Conservation (phyloP, 176 grass and related monocot species). For the Guadua angustifolia region DNA sequence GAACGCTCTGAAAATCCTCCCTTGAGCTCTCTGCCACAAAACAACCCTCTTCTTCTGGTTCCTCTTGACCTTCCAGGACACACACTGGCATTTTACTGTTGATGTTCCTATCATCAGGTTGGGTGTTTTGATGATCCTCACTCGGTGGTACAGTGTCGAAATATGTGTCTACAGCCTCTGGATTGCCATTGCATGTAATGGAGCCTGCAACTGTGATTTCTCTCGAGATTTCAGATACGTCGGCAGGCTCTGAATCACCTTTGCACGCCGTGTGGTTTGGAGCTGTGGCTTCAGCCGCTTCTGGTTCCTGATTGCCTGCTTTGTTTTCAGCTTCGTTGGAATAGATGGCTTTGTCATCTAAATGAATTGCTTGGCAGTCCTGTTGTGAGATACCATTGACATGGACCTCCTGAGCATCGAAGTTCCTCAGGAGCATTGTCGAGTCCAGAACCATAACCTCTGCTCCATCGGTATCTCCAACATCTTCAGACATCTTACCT, state of each 20-base stretch:
- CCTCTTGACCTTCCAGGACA: neutral
- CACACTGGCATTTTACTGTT: neutral
- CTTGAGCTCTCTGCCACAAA: conserved; percentile 21
- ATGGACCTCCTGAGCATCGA: neutral
- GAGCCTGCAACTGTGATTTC: neutral
- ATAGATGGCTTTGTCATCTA: neutral
- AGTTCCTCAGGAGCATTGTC: neutral
- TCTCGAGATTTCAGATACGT: neutral
- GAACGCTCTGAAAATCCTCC: conserved; percentile 31
- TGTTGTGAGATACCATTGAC: neutral
- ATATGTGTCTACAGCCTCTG: neutral
- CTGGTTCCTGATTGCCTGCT: neutral
- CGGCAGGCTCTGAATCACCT: neutral
- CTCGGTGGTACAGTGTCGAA: neutral
- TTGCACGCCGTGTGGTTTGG: neutral
- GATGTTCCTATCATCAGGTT: neutral
- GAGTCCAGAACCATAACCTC: neutral
- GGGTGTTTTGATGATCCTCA: neutral
- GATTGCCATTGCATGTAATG: neutral
- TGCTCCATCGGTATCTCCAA: neutral
- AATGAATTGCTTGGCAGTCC: neutral
- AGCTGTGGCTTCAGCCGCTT: neutral
- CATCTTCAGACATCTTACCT: neutral
- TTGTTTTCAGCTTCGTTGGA: neutral
- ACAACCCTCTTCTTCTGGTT: neutral